A percentile compares a stretch with the other conserved stretches of the same genome.
Evolutionary conservation across 2,329 filamentous ascomycete genomes (phyloP).

Genomic region (Gnomoniopsis sp.): DNA sequence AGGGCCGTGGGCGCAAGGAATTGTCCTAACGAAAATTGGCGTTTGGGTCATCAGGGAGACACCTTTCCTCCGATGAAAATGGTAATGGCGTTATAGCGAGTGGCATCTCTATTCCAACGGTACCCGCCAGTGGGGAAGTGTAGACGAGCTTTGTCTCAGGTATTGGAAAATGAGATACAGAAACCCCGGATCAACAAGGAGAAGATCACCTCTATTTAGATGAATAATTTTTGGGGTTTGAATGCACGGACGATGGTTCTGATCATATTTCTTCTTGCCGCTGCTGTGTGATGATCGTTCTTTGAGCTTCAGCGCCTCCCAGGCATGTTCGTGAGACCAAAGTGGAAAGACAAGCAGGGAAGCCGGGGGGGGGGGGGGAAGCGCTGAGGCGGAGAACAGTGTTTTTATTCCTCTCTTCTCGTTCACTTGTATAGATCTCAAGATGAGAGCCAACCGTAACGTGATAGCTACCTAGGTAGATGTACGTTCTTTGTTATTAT

Average conservation of each 20-base stretch:
- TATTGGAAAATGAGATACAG: background rate
- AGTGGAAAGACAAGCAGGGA: no score
- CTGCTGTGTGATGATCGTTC: no score
- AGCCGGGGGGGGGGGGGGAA: no score
- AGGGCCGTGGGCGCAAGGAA: background rate
- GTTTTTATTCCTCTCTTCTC: no score
- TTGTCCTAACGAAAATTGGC: background rate
- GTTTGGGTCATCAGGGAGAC: background rate
- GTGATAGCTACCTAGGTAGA: no score
- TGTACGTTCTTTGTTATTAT: no score
- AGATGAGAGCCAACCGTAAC: no score
- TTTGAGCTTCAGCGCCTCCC: no score
- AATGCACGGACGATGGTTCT: background rate
- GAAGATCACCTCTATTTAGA: background rate
- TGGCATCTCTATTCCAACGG: background rate
- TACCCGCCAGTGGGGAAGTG: background rate
- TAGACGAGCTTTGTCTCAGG: background rate
- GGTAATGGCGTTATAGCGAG: conserved; percentile 1
- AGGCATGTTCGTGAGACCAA: no score
- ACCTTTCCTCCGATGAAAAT: background rate
- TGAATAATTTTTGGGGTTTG: background rate
- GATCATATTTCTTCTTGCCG: background rate
- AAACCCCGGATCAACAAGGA: background rate
- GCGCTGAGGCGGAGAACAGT: no score
- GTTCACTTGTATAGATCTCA: no score